Evolutionary conservation across 495 filamentous ascomycete genomes (phyloP).

Genomic region (Annulohypoxylon maeteangense): DNA sequence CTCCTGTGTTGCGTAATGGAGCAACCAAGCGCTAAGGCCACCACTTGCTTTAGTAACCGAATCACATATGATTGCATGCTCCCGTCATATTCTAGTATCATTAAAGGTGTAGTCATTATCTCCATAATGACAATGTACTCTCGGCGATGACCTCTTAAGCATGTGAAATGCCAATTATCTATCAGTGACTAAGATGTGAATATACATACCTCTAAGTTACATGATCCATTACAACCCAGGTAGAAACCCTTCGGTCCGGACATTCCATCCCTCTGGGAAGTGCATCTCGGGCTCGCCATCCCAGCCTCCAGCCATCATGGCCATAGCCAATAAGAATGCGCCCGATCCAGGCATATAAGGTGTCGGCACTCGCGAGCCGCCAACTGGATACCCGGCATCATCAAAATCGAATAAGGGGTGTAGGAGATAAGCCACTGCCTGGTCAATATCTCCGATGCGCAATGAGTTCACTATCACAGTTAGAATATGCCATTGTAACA

Average conservation of each 20-base stretch:
- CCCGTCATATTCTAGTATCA: too few relatives aligned
- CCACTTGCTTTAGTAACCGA: too few relatives aligned
- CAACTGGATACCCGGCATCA: constrained; percentile 63
- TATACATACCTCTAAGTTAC: too few relatives aligned
- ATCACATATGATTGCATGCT: too few relatives aligned
- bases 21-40: neutral
- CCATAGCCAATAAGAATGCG: constrained; percentile 60
- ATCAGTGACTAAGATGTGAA: neutral
- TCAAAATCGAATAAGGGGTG: constrained; percentile 61
- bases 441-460: constrained; percentile 56
- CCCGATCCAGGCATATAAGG: constrained; percentile 65
- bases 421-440: constrained; percentile 61
- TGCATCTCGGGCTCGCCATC: constrained; percentile 56
- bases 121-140: neutral
- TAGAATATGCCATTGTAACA: neutral
- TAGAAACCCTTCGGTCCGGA: constrained; percentile 59
- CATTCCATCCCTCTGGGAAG: constrained; percentile 59
- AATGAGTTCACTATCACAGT: constrained; percentile 54
- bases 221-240: constrained; percentile 40
- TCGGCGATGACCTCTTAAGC: neutral
- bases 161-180: neutral
- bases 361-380: constrained; percentile 62
- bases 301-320: constrained; percentile 67
- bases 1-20: neutral
- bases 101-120: too few relatives aligned